Percentiles rank a stretch among this genome's conserved stretches.
phyloP scores from a whole-genome alignment of 2,329 filamentous ascomycete genomes.

The Grosmannia clavigera region DNA sequence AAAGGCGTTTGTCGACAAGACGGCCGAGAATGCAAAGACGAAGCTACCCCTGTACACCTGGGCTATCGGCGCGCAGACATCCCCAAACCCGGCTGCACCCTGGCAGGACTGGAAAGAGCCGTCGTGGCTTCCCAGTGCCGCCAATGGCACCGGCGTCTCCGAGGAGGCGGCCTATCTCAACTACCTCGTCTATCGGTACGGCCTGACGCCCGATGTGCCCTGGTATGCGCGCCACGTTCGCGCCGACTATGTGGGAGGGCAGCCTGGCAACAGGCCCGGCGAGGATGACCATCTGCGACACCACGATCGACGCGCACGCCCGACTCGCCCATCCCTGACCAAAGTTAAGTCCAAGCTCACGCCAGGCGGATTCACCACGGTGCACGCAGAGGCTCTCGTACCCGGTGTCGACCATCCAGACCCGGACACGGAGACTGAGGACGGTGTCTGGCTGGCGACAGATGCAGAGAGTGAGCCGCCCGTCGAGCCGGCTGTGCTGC shows the following conservation, averaged over 20 bases:
- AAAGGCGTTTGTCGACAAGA: background rate
- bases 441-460: conserved; percentile 6
- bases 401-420: background rate
- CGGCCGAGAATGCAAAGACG: background rate
- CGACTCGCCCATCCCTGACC: conserved; percentile 13
- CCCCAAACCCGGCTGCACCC: background rate
- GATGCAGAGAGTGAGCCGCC: conserved; percentile 5
- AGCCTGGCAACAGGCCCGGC: background rate
- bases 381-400: background rate
- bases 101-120: conserved; percentile 2
- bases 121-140: background rate
- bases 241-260: background rate
- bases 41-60: background rate
- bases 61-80: background rate
- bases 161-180: conserved; percentile 12
- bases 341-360: conserved; percentile 10
- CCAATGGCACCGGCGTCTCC: background rate
- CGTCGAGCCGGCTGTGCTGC: conserved; percentile 15
- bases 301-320: background rate
- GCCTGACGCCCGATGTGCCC: conserved; percentile 14
- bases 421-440: background rate
- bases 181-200: conserved; percentile 15
- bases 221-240: conserved; percentile 15
- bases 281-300: background rate
- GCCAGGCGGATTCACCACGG: background rate